A percentile compares a stretch with the other conserved stretches of the same genome.
phyloP scores from a whole-genome alignment of 805 yeast species.

The Candida ponderosae region DNA sequence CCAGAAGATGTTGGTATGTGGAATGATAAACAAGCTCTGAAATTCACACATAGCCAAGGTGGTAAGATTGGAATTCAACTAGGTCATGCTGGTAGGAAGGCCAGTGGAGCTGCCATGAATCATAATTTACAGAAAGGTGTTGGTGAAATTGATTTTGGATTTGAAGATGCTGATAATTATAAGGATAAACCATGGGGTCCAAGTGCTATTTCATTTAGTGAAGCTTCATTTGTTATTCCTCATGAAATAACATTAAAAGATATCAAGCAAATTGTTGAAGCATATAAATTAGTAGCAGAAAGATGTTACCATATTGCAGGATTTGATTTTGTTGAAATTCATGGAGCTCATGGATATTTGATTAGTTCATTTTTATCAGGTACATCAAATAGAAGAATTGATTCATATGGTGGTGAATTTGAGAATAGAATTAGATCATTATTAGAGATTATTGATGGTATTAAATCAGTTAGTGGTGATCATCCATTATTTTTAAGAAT shows the following conservation, averaged over 20 bases:
- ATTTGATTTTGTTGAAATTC: constrained; percentile 36
- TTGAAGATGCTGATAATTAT: constrained; percentile 15
- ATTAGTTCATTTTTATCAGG: constrained; percentile 39
- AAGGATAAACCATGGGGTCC: constrained; percentile 37
- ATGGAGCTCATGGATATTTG: constrained; percentile 51
- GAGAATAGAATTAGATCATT: constrained; percentile 49
- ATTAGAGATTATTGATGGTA: constrained; percentile 38
- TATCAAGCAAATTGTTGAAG: constrained; percentile 29
- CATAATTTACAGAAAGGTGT: constrained; percentile 24
- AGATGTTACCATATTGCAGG: constrained; percentile 40
- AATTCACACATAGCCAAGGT: constrained; percentile 35
- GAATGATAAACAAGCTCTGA: constrained; percentile 39
- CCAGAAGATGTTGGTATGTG: constrained; percentile 43
- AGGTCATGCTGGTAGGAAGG: constrained; percentile 49
- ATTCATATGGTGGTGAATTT: constrained; percentile 55
- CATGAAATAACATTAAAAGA: constrained; percentile 36
- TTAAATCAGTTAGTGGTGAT: constrained; percentile 28
- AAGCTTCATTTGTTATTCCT: constrained; percentile 22
- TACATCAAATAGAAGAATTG: constrained; percentile 44
- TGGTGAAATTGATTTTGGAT: constrained; percentile 31
- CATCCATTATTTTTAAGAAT: constrained; percentile 39
- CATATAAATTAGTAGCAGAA: constrained; percentile 38
- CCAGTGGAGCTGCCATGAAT: constrained; percentile 25
- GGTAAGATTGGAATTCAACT: constrained; percentile 44
- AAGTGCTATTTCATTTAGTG: constrained; percentile 26